Conservation (phyloP, 768 basidiomycete species). For the Rhodotorula babjevae region DNA sequence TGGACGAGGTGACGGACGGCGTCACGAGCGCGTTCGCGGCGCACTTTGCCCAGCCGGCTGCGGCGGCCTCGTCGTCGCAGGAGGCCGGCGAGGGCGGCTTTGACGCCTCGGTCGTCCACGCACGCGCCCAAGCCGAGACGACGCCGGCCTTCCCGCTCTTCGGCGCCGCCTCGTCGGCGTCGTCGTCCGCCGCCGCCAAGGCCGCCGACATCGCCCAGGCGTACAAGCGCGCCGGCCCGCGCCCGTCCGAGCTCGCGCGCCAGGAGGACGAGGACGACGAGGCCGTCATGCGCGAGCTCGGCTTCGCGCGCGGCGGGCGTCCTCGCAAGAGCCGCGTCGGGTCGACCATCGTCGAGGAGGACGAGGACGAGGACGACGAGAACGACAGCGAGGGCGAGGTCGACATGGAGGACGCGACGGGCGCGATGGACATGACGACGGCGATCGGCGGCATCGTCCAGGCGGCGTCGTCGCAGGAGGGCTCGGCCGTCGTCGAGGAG, state of each 20-base stretch:
- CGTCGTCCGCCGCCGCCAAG: too few relatives aligned
- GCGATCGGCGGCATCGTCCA: conserved; percentile 22
- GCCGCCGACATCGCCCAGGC: too few relatives aligned
- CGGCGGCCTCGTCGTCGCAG: background rate
- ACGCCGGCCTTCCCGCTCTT: background rate
- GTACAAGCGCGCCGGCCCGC: conserved; percentile 2
- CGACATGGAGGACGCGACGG: conserved; percentile 18
- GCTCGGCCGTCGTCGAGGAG: background rate
- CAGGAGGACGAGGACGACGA: conserved; percentile 38
- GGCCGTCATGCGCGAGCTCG: conserved; percentile 24
- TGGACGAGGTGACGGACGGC: conserved; percentile 30
- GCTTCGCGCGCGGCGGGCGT: conserved; percentile 25
- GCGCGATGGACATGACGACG: conserved; percentile 30
- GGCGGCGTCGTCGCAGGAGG: background rate
- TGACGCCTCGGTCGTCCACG: background rate
- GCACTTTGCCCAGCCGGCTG: background rate
- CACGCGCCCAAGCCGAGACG: background rate
- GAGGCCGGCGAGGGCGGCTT: background rate
- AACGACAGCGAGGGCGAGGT: conserved; percentile 16
- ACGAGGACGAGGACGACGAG: conserved; percentile 6
- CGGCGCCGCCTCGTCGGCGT: background rate
- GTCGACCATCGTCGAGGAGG: conserved; percentile 9
- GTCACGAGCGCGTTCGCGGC: conserved; percentile 19
- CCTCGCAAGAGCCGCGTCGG: conserved; percentile 25
- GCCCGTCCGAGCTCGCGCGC: conserved; percentile 25